These are phyloP conservation scores for Gossypium laxum DNA, from an alignment of 441 rosid genomes.

Conservation along the genomic window DNA sequence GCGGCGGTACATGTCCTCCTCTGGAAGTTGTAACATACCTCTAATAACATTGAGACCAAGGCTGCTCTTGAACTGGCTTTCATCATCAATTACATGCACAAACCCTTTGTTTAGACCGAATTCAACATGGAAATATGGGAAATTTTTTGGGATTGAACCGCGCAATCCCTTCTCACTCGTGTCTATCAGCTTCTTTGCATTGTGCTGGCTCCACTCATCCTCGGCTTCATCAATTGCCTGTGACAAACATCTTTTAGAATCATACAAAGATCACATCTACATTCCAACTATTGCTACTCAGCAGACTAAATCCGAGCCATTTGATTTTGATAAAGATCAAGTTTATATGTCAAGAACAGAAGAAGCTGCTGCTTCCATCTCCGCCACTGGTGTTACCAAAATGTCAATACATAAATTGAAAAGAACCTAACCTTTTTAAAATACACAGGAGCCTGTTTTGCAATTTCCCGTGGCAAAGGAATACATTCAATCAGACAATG, in stretches of 20 bases:
- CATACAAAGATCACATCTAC: background rate
- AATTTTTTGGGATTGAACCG: slow-evolving; percentile 68
- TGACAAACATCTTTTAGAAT: slow-evolving; percentile 6
- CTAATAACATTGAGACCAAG: slow-evolving; percentile 73
- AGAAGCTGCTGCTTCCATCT: background rate
- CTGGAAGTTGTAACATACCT: slow-evolving; percentile 64
- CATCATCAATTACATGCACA: slow-evolving; percentile 82
- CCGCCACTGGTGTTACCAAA: background rate
- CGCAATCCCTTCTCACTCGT: slow-evolving; percentile 71
- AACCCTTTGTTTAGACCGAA: slow-evolving; percentile 67
- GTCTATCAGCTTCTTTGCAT: slow-evolving; percentile 84
- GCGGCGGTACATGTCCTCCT: slow-evolving; percentile 73
- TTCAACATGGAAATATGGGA: slow-evolving; percentile 88
- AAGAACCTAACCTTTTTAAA: slow-evolving; percentile 53
- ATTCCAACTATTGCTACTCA: background rate
- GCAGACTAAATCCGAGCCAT: background rate
- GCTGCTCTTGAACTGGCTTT: slow-evolving; percentile 60
- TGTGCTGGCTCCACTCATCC: slow-evolving; percentile 93
- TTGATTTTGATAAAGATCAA: background rate
- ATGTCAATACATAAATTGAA: background rate
- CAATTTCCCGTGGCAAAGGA: slow-evolving; percentile 58
- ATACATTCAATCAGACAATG: slow-evolving; percentile 82
- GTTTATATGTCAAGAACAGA: background rate
- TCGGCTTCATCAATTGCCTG: slow-evolving; percentile 85
- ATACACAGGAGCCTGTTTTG: slow-evolving; percentile 67